Base-by-base conservation (phyloP, 768 basidiomycete genomes). In the Nidula microcarpa region DNA sequence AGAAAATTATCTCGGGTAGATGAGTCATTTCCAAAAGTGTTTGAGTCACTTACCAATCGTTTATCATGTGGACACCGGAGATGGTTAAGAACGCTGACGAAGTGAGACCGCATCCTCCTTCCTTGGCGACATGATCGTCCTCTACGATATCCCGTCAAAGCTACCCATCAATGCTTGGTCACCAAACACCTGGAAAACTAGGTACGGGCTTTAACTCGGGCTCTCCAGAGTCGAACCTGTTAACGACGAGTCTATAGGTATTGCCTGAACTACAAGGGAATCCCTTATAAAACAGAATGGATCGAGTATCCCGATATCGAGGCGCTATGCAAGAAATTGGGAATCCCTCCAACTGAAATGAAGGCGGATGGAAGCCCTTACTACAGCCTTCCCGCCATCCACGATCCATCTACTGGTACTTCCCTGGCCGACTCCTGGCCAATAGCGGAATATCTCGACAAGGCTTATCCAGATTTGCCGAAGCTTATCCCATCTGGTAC, bases 401-500 rank as follows among this genome's bases (percentile, higher is more conserved):
- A 74, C 56, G 81, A 84, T 57, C 70, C 73, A 0, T 61, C 62
- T 34, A 80, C 76, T 5, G 68, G 67, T 5, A 54, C 60, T 1
- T 52, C 65, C 5, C 35, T 82, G 33, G 56, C 72, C 8, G 77
- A 82, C 33, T 81, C 81, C 0, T 56, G 65, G 37, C 59, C 55
- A 33, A 83, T 85, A 52, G 80, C 77, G 1, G 56, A 68, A 13
- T 81, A 84, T 61, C 69, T 84, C 52, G 82, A 84, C 51, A 63
- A 66, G 1, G 67, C 70, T 1, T 84, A 81, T 57, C 78, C 81
- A 0, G 62, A 69, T 47, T 69, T 74, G 0, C 74, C 74, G 2
- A 57, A 47, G 6, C 58, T 81, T 16, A 61, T 80, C 55, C 75
- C 73, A 0, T 17, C 50, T 3, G 74, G 72, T 14, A 70, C 68